Percentiles rank a stretch among this genome's conserved stretches.
These are phyloP conservation scores for Cyclotella cryptica DNA, from an alignment of 108 stramenopile genomes.

Conservation along the genomic window DNA sequence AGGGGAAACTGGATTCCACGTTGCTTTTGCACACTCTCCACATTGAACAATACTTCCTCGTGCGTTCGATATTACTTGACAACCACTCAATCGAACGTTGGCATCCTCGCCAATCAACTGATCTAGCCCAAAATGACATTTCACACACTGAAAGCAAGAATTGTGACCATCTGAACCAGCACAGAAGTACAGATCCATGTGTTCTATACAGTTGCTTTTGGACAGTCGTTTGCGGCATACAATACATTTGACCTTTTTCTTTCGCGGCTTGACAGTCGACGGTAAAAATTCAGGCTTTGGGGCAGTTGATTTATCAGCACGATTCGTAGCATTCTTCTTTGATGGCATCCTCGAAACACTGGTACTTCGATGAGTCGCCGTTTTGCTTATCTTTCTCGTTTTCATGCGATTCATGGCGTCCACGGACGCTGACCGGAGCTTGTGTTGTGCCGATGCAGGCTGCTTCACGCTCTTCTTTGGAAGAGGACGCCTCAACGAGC, in stretches of 20 bases:
- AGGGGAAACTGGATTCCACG: no score
- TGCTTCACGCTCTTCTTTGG: background rate
- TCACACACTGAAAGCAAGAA: slow-evolving; percentile 21
- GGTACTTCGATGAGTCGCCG: background rate
- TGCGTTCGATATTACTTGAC: slow-evolving; percentile 34
- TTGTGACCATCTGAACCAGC: background rate
- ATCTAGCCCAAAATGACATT: slow-evolving; percentile 2
- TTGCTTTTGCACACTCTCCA: slow-evolving; percentile 3
- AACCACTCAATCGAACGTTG: background rate
- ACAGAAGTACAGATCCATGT: slow-evolving; percentile 12
- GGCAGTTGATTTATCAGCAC: background rate
- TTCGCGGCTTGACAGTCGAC: background rate
- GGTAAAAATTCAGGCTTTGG: background rate
- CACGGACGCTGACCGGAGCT: slow-evolving; percentile 1
- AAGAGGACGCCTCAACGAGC: background rate
- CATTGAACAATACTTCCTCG: slow-evolving; percentile 45
- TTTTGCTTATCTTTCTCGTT: background rate
- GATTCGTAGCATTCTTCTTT: background rate
- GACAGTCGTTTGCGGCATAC: slow-evolving; percentile 11
- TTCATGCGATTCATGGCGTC: slow-evolving; percentile 3
- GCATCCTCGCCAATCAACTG: background rate
- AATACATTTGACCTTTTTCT: slow-evolving; percentile 20
- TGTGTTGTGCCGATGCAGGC: background rate
- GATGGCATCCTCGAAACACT: background rate
- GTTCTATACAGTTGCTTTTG: slow-evolving; percentile 8